Base-by-base conservation (phyloP, 192 early-diverging fungal genomes). In the Coemansia sp. region DNA sequence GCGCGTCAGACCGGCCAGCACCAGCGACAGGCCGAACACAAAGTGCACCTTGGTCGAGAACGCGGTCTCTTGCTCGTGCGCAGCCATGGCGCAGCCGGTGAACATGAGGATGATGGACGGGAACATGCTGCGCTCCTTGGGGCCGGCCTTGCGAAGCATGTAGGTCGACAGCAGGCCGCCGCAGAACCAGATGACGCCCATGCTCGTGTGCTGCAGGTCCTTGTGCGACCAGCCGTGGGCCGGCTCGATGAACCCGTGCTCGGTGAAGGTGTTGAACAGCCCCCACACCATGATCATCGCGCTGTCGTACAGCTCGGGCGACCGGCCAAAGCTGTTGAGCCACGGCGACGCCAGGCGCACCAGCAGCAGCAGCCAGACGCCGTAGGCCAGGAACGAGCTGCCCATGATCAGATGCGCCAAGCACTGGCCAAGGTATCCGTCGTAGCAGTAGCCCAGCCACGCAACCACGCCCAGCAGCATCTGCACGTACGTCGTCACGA, bases 341-440 rank as follows among this genome's bases (percentile, higher is more conserved):
- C 86, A 89, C 8, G 83, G 84, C 2, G 68, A 71, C 18, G 85
- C 87, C 24, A 89, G 68, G 14, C 81, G 83, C 50, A 87, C 51
- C 3, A 79, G 69, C 22, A 89, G 51, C 25, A 89, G 62, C 48
- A 86, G 62, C 42, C 84, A 76, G 9, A 89, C 76, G 50, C 87
- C 87, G 67, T 89, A 89, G 13, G 72, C 85, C 30, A 86, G 68
- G 72, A 89, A 89, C 46, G 87, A 87, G 32, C 84, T 85, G 29
- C 87, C 87, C 87, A 89, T 89, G 57, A 89, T 89, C 60, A 87
- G 82, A 62, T 89, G 87, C 3, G 87, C 87, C 58, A 89, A 64
- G 47, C 87, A 89, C 61, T 89, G 87, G 20, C 86, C 87, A 5
- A 78, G 74, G 52, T 77, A 74, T 2, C 85, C 87, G 56, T 62